Evolutionary conservation across 1,284 basidiomycete genomes (phyloP).

Genomic region (Malassezia vespertilionis): DNA sequence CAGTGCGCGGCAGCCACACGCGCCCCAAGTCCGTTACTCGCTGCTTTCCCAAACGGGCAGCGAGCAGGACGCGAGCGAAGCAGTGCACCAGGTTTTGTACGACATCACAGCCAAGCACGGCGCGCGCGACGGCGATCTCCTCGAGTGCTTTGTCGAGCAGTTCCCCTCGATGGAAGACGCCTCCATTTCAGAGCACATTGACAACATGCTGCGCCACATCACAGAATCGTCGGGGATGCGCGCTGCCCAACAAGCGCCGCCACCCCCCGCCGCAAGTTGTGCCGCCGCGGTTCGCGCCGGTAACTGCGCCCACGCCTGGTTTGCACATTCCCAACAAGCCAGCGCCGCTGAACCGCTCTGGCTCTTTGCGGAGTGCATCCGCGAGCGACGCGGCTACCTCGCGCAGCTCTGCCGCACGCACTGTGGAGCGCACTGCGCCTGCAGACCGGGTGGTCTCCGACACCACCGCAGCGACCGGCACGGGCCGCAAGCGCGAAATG

Average conservation of each 20-base stretch:
- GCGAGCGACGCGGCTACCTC: constrained; percentile 5
- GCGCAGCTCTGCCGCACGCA: not conserved
- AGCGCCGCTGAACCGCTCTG: constrained; percentile 3
- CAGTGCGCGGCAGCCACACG: constrained; percentile 4
- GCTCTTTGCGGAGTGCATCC: constrained; percentile 15
- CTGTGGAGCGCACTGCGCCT: not conserved
- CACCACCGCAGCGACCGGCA: constrained; percentile 10
- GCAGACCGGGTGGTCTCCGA: constrained; percentile 12
- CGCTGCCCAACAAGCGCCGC: no score
- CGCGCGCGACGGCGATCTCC: constrained; percentile 1
- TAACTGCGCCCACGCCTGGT: not conserved
- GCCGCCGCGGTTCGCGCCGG: not conserved
- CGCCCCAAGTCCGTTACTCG: constrained; percentile 11
- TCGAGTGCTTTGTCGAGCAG: constrained; percentile 6
- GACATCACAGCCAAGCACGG: not conserved
- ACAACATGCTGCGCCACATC: constrained; percentile 2
- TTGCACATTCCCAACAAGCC: constrained; percentile 11
- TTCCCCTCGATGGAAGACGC: not conserved
- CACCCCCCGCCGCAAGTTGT: not conserved
- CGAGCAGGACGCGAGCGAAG: constrained; percentile 7
- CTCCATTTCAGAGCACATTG: constrained; percentile 1
- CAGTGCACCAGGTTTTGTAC: not conserved
- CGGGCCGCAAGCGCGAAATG: constrained; percentile 7
- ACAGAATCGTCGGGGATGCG: not conserved
- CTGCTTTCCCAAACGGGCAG: constrained; percentile 1